Percentiles rank a stretch among this genome's conserved stretches.
Conservation (phyloP, 768 basidiomycete genomes). For the Dioszegia crocea region DNA sequence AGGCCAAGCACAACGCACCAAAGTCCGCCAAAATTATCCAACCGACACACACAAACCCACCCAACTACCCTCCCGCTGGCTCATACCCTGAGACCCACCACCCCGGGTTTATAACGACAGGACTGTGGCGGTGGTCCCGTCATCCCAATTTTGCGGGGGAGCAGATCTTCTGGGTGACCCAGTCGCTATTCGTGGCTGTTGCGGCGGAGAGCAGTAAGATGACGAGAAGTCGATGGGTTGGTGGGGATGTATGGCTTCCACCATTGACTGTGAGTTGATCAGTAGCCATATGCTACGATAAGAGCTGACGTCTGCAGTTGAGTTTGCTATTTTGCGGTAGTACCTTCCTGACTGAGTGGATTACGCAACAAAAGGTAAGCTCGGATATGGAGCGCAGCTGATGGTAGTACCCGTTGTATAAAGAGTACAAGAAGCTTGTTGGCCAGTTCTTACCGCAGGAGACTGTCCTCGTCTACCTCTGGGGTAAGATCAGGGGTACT, state of each 20-base stretch:
- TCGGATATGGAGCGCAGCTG: background rate
- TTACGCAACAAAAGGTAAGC: slow-evolving; percentile 61
- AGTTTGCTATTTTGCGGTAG: slow-evolving; percentile 71
- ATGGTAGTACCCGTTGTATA: slow-evolving; percentile 54
- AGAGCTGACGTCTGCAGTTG: slow-evolving; percentile 49
- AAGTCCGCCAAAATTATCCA: background rate
- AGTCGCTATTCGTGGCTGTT: slow-evolving; percentile 42
- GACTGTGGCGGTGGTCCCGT: slow-evolving; percentile 78
- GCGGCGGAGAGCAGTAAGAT: slow-evolving; percentile 32
- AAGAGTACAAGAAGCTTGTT: slow-evolving; percentile 69
- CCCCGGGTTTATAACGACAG: slow-evolving; percentile 78
- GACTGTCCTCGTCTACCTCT: slow-evolving; percentile 40
- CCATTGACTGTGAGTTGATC: slow-evolving; percentile 37
- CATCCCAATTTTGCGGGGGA: slow-evolving; percentile 94
- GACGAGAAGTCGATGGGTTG: slow-evolving; percentile 36
- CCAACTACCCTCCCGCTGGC: slow-evolving; percentile 16
- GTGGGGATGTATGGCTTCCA: slow-evolving; percentile 35
- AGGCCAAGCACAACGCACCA: slow-evolving; percentile 61
- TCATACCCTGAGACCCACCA: slow-evolving; percentile 44
- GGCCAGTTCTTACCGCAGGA: slow-evolving; percentile 66
- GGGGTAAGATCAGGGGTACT: slow-evolving; percentile 46
- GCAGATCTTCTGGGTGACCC: slow-evolving; percentile 63
- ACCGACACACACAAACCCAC: slow-evolving; percentile 9
- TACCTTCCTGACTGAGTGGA: slow-evolving; percentile 73
- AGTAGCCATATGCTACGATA: background rate